phyloP scores from a whole-genome alignment of 2,329 filamentous ascomycete species.

The Pestalotiopsis sp. region DNA sequence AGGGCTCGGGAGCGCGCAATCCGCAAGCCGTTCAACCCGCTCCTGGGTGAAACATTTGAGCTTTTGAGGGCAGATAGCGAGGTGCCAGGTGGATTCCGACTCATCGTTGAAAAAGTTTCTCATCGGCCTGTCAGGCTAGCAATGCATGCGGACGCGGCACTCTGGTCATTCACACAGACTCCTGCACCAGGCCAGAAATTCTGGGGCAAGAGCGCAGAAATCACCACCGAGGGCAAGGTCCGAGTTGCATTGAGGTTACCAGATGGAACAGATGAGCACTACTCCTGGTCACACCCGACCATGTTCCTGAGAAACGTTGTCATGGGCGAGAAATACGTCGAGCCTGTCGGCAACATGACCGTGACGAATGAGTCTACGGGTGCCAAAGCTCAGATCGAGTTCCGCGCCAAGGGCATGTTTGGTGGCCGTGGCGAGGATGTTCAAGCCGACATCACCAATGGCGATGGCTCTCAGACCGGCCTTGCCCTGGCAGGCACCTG shows the following conservation, averaged over 20 bases:
- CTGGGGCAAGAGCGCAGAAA: constrained; percentile 68
- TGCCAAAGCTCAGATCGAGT: constrained; percentile 82
- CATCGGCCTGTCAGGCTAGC: constrained; percentile 92
- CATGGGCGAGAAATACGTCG: constrained; percentile 96
- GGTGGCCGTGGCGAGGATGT: constrained; percentile 93
- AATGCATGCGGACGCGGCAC: constrained; percentile 84
- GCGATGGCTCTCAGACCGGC: constrained; percentile 66
- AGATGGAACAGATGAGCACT: constrained; percentile 76
- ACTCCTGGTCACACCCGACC: constrained; percentile 86
- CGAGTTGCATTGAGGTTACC: constrained; percentile 70
- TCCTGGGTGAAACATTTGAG: constrained; percentile 95
- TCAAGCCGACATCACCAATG: constrained; percentile 70
- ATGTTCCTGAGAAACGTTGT: constrained; percentile 95
- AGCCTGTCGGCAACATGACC: constrained; percentile 89
- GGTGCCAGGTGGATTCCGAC: constrained; percentile 73
- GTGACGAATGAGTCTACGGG: constrained; percentile 83
- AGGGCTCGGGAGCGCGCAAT: constrained; percentile 89
- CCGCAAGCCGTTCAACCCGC: constrained; percentile 95
- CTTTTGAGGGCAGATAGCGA: constrained; percentile 83
- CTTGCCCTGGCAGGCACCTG: constrained; percentile 79
- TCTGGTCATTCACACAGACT: constrained; percentile 87
- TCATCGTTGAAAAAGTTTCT: constrained; percentile 93
- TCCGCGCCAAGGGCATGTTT: constrained; percentile 96
- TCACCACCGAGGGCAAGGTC: constrained; percentile 88
- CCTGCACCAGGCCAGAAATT: constrained; percentile 62